Conservation (phyloP, 1,284 basidiomycete genomes). For the Fistulinella staudtii region DNA sequence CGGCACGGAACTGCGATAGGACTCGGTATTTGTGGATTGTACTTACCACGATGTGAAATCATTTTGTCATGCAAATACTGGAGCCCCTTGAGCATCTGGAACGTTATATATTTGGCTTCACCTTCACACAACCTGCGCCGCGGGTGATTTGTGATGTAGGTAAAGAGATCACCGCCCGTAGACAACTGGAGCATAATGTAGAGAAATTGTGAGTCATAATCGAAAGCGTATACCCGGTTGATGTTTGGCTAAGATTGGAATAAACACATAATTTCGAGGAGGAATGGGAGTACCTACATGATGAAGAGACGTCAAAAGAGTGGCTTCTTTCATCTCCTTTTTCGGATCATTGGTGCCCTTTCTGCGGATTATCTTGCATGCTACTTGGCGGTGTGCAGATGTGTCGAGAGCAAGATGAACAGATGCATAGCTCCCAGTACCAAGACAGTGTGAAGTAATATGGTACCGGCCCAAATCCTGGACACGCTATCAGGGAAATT, state of each 20-base stretch:
- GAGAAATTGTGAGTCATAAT: conserved; percentile 61
- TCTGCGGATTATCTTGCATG: conserved; percentile 75
- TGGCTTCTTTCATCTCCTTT: conserved; percentile 72
- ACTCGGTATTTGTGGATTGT: too few relatives aligned
- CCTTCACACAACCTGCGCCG: conserved; percentile 61
- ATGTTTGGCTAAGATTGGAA: conserved; percentile 64
- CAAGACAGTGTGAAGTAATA: conserved; percentile 71
- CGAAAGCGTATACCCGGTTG: conserved; percentile 69
- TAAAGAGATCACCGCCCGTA: conserved; percentile 84
- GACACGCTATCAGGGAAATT: conserved; percentile 14
- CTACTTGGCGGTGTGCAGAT: conserved; percentile 64
- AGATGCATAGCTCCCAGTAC: conserved; percentile 76
- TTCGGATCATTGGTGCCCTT: conserved; percentile 53
- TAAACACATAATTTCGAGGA: neutral
- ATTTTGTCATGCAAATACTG: conserved; percentile 69
- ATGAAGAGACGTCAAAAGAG: conserved; percentile 61
- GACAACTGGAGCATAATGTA: conserved; percentile 84
- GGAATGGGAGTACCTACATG: conserved; percentile 50
- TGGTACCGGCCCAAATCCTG: conserved; percentile 58
- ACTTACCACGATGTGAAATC: conserved; percentile 76
- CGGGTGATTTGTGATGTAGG: conserved; percentile 68
- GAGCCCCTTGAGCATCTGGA: conserved; percentile 71
- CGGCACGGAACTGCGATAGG: too few relatives aligned
- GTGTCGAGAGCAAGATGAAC: conserved; percentile 74
- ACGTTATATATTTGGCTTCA: conserved; percentile 82